Percentiles rank a stretch among this genome's conserved stretches.
phyloP scores from a whole-genome alignment of 2,329 filamentous ascomycete genomes.

The Dendryphion nanum region DNA sequence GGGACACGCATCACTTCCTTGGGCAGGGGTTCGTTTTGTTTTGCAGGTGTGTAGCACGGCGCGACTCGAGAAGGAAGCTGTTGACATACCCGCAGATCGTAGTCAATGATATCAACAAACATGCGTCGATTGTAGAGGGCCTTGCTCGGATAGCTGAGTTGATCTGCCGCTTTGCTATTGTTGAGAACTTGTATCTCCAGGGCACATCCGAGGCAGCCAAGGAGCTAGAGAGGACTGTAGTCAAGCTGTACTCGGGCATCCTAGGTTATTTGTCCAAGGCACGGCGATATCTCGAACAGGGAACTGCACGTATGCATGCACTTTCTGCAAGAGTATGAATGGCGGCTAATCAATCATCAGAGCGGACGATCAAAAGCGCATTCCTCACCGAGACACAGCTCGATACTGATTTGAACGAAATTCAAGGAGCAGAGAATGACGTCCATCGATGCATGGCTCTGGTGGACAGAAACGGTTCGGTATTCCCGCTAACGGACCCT shows the following conservation, averaged over 20 bases:
- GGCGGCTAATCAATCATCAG: background rate
- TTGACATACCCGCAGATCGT: conserved; percentile 9
- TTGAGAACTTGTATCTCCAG: background rate
- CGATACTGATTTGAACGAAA: background rate
- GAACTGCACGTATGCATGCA: conserved; percentile 7
- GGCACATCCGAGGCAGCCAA: background rate
- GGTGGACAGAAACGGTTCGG: background rate
- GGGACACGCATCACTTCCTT: conserved; percentile 32
- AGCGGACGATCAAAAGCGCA: background rate
- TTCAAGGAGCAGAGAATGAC: background rate
- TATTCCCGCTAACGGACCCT: background rate
- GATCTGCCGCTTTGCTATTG: background rate
- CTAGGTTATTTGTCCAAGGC: conserved; percentile 11
- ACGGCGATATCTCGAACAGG: conserved; percentile 10
- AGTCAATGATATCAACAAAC: background rate
- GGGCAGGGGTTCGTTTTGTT: conserved; percentile 31
- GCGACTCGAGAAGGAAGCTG: conserved; percentile 2
- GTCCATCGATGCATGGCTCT: background rate
- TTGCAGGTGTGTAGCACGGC: conserved; percentile 21
- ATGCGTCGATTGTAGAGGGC: background rate
- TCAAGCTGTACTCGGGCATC: conserved; percentile 8
- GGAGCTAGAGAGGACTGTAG: background rate
- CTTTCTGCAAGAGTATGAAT: conserved; percentile 1
- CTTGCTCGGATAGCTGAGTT: background rate
- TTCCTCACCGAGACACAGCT: background rate